Conservation (phyloP, 805 yeast species). For the Teunomyces aglyptinius region DNA sequence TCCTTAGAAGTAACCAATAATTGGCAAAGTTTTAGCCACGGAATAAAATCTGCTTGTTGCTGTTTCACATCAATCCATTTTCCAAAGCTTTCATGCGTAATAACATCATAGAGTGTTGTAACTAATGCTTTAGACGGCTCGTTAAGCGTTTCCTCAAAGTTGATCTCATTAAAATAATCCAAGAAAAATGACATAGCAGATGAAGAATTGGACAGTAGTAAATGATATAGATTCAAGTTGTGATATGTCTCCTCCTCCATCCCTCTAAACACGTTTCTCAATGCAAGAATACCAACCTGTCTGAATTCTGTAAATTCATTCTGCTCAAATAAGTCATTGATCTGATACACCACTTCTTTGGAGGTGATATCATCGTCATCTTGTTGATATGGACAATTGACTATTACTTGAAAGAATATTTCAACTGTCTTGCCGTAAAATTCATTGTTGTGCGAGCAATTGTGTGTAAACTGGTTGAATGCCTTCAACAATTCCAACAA, state of each 20-base stretch:
- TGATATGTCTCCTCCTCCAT: constrained; percentile 6
- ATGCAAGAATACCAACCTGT: neutral
- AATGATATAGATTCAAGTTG: constrained; percentile 5
- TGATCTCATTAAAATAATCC: constrained; percentile 4
- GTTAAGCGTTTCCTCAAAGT: constrained; percentile 4
- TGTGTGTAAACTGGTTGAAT: constrained; percentile 7
- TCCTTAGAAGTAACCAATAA: constrained; percentile 37
- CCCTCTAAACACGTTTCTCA: neutral
- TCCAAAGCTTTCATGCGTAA: constrained; percentile 14
- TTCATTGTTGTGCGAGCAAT: constrained; percentile 6
- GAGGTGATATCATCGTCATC: neutral
- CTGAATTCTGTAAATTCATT: neutral
- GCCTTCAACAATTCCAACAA: constrained; percentile 5
- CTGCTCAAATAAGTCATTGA: neutral
- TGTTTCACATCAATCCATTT: constrained; percentile 5
- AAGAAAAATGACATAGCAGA: constrained; percentile 7
- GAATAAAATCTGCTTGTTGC: constrained; percentile 1
- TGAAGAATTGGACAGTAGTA: constrained; percentile 3
- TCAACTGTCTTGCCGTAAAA: constrained; percentile 14
- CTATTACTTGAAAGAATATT: constrained; percentile 22
- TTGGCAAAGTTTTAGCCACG: constrained; percentile 27
- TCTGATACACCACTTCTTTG: constrained; percentile 1
- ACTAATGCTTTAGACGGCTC: constrained; percentile 1
- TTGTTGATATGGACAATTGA: constrained; percentile 15
- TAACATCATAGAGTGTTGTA: constrained; percentile 5